A percentile compares a stretch with the other conserved stretches of the same genome.
phyloP scores from a whole-genome alignment of 139 green algal species.

The Haematococcus sp. region DNA sequence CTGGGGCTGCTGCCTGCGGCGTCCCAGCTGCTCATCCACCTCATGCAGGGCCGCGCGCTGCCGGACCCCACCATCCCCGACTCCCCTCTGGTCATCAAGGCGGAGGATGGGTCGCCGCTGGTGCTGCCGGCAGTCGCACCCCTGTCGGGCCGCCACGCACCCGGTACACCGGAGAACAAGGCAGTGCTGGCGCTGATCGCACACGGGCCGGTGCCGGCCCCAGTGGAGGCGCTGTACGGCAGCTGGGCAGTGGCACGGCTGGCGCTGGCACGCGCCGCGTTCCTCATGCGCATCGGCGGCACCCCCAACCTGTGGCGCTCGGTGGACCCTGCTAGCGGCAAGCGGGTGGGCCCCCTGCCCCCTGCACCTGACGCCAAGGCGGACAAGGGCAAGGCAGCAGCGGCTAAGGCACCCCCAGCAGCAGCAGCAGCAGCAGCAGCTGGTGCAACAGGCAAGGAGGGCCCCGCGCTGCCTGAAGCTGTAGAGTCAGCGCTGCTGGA shows the following conservation, averaged over 20 bases:
- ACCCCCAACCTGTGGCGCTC: conserved; percentile 38
- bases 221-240: conserved; percentile 41
- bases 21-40: conserved; percentile 18
- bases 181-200: conserved; percentile 4
- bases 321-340: neutral
- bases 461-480: conserved; percentile 17
- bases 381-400: neutral
- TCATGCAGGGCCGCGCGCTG: conserved; percentile 36
- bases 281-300: conserved; percentile 20
- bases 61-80: conserved; percentile 32
- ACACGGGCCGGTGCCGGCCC: conserved; percentile 15
- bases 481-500: conserved; percentile 41
- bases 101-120: conserved; percentile 19
- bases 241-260: conserved; percentile 38
- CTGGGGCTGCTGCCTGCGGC: conserved; percentile 48
- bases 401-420: neutral
- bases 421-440: neutral
- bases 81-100: conserved; percentile 32
- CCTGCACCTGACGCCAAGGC: neutral
- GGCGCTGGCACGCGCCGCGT: conserved; percentile 14
- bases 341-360: neutral
- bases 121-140: conserved; percentile 9
- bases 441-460: neutral
- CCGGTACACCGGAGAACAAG: conserved; percentile 30
- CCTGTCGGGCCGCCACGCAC: conserved; percentile 9